Conservation (phyloP, 768 basidiomycete species). For the Boletus subparvulus region DNA sequence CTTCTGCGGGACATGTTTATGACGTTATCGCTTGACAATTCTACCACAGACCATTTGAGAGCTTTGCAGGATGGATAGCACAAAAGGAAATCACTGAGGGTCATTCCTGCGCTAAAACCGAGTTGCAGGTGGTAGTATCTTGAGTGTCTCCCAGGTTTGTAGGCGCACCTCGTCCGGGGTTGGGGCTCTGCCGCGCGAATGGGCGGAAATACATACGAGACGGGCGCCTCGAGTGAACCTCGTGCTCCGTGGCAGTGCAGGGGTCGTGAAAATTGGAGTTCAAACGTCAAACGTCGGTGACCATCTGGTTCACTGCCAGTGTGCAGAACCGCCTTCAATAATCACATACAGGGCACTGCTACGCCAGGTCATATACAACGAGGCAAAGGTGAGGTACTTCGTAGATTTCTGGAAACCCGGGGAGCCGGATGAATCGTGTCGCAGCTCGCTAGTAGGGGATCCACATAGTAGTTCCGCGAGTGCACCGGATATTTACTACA, state of each 20-base stretch:
- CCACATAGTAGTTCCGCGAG: neutral
- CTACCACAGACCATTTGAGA: too few relatives aligned
- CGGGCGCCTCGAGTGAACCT: slow-evolving; percentile 29
- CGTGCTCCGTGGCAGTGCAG: slow-evolving; percentile 24
- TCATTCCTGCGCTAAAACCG: neutral
- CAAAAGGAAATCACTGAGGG: too few relatives aligned
- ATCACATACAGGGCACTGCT: slow-evolving; percentile 10
- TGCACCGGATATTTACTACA: neutral
- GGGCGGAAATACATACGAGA: neutral
- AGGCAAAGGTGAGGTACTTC: slow-evolving; percentile 23
- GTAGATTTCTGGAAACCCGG: slow-evolving; percentile 3
- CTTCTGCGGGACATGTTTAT: neutral
- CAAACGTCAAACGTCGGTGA: slow-evolving; percentile 8
- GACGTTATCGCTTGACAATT: slow-evolving; percentile 2
- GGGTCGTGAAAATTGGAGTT: neutral
- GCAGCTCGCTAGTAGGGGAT: neutral
- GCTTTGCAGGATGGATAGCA: too few relatives aligned
- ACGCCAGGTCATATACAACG: slow-evolving; percentile 11
- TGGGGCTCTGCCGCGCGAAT: neutral
- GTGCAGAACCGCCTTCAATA: slow-evolving; percentile 12
- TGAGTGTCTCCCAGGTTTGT: slow-evolving; percentile 2
- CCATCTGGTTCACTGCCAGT: neutral
- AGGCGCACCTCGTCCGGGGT: neutral
- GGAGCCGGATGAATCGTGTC: neutral
- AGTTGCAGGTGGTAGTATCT: too few relatives aligned